Evolutionary conservation across 768 basidiomycete genomes (phyloP).

Genomic region (Tulasnella sp.): DNA sequence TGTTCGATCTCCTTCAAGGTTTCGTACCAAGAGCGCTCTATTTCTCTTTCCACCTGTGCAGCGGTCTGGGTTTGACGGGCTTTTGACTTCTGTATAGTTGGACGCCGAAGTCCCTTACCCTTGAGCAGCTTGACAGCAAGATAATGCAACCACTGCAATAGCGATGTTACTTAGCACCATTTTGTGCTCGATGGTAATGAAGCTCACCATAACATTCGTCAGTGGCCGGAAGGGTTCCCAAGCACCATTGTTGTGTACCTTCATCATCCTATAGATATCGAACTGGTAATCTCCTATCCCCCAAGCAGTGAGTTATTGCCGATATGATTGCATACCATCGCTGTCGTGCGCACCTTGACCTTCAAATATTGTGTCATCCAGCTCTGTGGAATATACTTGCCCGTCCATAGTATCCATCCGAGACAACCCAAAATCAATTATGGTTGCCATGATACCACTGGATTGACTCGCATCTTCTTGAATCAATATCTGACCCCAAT

Average conservation of each 20-base stretch:
- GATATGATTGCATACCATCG: not conserved
- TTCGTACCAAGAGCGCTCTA: slow-evolving; percentile 12
- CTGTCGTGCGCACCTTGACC: slow-evolving; percentile 51
- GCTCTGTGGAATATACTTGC: slow-evolving; percentile 55
- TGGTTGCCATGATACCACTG: slow-evolving; percentile 56
- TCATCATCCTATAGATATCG: slow-evolving; percentile 88
- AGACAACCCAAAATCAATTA: slow-evolving; percentile 92
- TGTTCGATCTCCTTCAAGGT: slow-evolving; percentile 11
- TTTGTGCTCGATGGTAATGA: not conserved
- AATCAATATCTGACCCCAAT: slow-evolving; percentile 92
- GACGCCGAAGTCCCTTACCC: slow-evolving; percentile 19
- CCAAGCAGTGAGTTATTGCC: not conserved
- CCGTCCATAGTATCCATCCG: slow-evolving; percentile 51
- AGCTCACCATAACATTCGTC: slow-evolving; percentile 79
- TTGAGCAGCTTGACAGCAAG: slow-evolving; percentile 25
- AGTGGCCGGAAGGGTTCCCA: slow-evolving; percentile 73
- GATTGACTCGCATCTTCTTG: slow-evolving; percentile 35
- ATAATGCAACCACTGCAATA: slow-evolving; percentile 31
- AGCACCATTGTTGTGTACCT: slow-evolving; percentile 37
- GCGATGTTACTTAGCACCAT: not conserved
- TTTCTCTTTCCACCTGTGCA: not conserved
- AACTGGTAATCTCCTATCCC: slow-evolving; percentile 94
- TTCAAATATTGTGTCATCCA: slow-evolving; percentile 84
- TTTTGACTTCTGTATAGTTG: not conserved
- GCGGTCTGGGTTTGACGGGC: not conserved